Evolutionary conservation across 345 rosid genomes (phyloP), one percentile per base, ranked within the genome.

Genomic region (Populus nigra): DNA sequence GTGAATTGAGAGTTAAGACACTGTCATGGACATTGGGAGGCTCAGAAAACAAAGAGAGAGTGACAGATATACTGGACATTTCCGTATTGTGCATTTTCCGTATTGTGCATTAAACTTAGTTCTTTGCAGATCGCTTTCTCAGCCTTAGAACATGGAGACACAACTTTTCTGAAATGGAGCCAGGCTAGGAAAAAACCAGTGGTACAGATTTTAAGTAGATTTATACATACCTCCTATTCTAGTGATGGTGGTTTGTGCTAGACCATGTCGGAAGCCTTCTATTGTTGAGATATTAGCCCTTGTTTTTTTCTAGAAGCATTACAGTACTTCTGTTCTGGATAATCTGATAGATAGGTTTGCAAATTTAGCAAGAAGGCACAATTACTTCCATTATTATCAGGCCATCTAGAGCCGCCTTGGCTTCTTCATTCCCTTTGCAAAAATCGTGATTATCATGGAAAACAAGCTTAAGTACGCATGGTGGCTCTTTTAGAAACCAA

Each of bases 91-190:
- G 39, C 69, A 73, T 69, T 67, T 76, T 74, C 86, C 76, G 35
- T 77, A 68, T 77, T 71, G 69, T 53, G 39, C 69, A 73, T 69
- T 67, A 71, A 80, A 77, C 74, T 55, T 49, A 33, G 67, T 65
- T 47, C 12, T 76, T 74, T 59, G 65, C 59, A 45, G 81, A 76
- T 76, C 71, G 78, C 73, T 80, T 82, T 80, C 69, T 79, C 59
- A 79, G 85, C 87, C 87, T 70, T 74, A 39, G 88, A 87, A 79
- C 84, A 78, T 83, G 82, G 71, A 75, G 80, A 63, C 45, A 68
- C 38, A 57, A 43, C 70, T 77, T 76, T 45, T 39, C 8, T 73
- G 69, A 75, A 65, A 67, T 69, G 62, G 45, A 78, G 81, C 79
- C 69, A 23, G 43, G 81, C 35, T 25, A 17, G 29, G 73, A 68